Conservation (phyloP, 2,329 filamentous ascomycete genomes). For the Polytolypa hystricis region DNA sequence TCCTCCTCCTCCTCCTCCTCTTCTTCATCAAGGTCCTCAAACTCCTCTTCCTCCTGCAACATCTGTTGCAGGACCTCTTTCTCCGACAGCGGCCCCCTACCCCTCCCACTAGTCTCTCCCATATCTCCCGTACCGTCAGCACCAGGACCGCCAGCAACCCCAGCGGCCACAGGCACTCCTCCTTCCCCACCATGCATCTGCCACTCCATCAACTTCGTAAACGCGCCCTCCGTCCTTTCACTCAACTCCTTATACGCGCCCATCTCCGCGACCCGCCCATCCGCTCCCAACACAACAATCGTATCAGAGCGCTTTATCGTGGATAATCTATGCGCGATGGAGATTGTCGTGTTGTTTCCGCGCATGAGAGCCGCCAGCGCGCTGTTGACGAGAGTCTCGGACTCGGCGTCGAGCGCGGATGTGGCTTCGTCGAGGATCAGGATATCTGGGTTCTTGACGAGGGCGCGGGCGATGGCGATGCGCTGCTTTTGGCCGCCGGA, state of each 20-base stretch:
- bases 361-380: conserved; percentile 70
- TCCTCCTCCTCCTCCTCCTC: conserved; percentile 9
- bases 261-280: conserved; percentile 83
- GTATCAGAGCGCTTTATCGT: conserved; percentile 94
- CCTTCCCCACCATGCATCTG: conserved; percentile 79
- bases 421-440: conserved; percentile 94
- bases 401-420: conserved; percentile 89
- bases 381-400: conserved; percentile 89
- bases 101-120: too few species aligned
- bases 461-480: conserved; percentile 88
- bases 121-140: conserved; percentile 6
- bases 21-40: conserved; percentile 25
- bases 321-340: conserved; percentile 87
- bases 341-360: conserved; percentile 91
- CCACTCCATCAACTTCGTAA: conserved; percentile 97
- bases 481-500: conserved; percentile 96
- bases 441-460: conserved; percentile 94
- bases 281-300: conserved; percentile 79
- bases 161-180: conserved; percentile 12
- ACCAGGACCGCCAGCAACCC: too few species aligned
- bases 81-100: conserved; percentile 31
- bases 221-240: conserved; percentile 64
- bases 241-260: conserved; percentile 73
- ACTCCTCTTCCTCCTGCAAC: conserved; percentile 25
- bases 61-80: conserved; percentile 41